Base-by-base conservation (phyloP, 192 early-diverging fungal genomes). In the Linnemannia zychae region DNA sequence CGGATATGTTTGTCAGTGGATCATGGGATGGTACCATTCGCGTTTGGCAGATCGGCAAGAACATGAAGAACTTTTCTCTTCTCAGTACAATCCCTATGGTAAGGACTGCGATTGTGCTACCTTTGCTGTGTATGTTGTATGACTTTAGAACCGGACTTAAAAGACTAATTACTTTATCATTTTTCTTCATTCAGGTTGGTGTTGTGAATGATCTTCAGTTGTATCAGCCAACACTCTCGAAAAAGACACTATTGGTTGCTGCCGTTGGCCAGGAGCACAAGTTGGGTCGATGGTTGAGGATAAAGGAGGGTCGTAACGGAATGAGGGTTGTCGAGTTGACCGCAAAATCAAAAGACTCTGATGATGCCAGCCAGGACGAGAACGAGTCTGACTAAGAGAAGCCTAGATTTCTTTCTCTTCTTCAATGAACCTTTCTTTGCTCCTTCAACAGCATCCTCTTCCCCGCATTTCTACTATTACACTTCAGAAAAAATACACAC, bases 181-280 rank as follows among this genome's bases (percentile, higher is more conserved):
- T 49, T 46, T 38, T 15, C 13, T 17, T 18, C 6, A 33, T 34
- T 24, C 74, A 82, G 81, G 34, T 72, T 65, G 82, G 82, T 46
- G 65, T 84, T 20, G 77, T 84, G 36, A 84, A 84, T 46, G 82
- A 78, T 37, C 77, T 84, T 74, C 82, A 84, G 66, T 33, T 84
- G 38, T 84, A 84, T 34, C 72, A 79, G 57, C 82, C 88, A 22
- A 79, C 67, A 15, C 80, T 89, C 31, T 81, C 82, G 17, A 87
- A 88, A 52, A 83, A 79, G 57, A 91, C 89, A 16, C 48, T 88
- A 47, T 74, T 99, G 48, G 92, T 93, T 4, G 92, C 91, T 2
- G 98, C 91, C 7, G 86, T 95, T 48, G 98, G 97, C 28, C 96
- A 97, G 82, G 98, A 99, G 87, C 96, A 96, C 76, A 91, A 92